Conservation (phyloP, 352 stramenopile species). For the Phytophthora pisi region DNA sequence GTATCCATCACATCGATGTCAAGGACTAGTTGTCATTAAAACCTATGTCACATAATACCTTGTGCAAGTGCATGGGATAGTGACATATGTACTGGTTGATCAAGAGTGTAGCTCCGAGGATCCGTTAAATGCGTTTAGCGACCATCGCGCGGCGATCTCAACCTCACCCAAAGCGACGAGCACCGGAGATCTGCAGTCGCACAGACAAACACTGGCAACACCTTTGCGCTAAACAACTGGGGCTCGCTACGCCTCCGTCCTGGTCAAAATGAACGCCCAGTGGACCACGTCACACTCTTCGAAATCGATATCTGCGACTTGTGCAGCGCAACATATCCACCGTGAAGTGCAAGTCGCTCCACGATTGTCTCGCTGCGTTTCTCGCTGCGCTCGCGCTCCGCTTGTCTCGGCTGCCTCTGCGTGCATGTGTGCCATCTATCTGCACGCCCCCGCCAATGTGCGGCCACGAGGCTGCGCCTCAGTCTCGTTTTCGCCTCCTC, state of each 20-base stretch:
- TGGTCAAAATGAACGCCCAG: not conserved
- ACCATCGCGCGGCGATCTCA: too few species aligned
- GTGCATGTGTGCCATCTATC: slow-evolving; percentile 26
- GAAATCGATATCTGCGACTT: slow-evolving; percentile 29
- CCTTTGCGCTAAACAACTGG: too few species aligned
- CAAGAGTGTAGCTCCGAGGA: not conserved
- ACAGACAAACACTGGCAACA: too few species aligned
- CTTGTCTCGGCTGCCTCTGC: slow-evolving; percentile 14
- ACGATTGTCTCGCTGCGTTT: slow-evolving; percentile 34
- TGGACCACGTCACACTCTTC: slow-evolving; percentile 14
- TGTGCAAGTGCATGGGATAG: too few species aligned
- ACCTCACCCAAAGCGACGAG: too few species aligned
- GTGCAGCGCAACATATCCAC: slow-evolving; percentile 17
- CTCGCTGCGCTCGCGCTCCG: slow-evolving; percentile 17
- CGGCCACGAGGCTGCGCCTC: slow-evolving; percentile 5
- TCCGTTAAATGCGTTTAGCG: slow-evolving; percentile 10
- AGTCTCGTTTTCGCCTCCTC: slow-evolving; percentile 30
- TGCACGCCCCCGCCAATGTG: slow-evolving; percentile 18
- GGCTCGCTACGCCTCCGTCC: too few species aligned
- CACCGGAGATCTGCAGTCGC: too few species aligned
- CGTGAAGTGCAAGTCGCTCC: not conserved
- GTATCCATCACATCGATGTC: too few species aligned
- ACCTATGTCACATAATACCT: too few species aligned
- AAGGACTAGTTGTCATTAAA: too few species aligned
- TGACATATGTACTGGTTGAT: too few species aligned